Percentiles rank a stretch among this genome's conserved stretches.
These are phyloP conservation scores for Phytophthora citricola DNA, from an alignment of 352 stramenopile species.

Conservation along the genomic window DNA sequence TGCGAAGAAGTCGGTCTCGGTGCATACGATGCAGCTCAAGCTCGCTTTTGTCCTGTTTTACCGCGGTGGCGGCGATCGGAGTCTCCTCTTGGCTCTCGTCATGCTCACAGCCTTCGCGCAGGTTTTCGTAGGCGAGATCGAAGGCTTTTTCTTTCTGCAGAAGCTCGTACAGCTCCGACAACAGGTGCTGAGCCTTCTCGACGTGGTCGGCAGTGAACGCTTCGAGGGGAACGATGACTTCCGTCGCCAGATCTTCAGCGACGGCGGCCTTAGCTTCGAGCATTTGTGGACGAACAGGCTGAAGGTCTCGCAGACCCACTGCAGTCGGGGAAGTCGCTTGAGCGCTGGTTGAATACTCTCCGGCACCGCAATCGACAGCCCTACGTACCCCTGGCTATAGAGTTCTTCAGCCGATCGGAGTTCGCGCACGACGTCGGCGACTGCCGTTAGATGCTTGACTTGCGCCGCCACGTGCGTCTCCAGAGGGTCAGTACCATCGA, in stretches of 20 bases:
- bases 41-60: slow-evolving; percentile 1
- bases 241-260: slow-evolving; percentile 33
- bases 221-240: slow-evolving; percentile 44
- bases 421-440: slow-evolving; percentile 42
- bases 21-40: slow-evolving; percentile 14
- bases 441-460: slow-evolving; percentile 35
- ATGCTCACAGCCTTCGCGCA: slow-evolving; percentile 12
- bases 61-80: too few relatives aligned
- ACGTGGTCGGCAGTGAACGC: slow-evolving; percentile 44
- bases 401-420: slow-evolving; percentile 44
- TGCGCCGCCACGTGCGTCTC: slow-evolving; percentile 41
- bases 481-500: slow-evolving; percentile 30
- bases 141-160: slow-evolving; percentile 51
- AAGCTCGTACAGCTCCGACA: slow-evolving; percentile 51
- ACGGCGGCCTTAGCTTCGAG: slow-evolving; percentile 28
- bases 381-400: slow-evolving; percentile 39
- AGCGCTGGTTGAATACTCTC: slow-evolving; percentile 13
- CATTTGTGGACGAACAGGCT: slow-evolving; percentile 35
- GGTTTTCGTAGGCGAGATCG: slow-evolving; percentile 34
- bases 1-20: slow-evolving; percentile 24
- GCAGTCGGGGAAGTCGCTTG: slow-evolving; percentile 26
- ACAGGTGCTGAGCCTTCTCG: slow-evolving; percentile 46
- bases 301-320: slow-evolving; percentile 31
- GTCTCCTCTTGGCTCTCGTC: background rate
- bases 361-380: slow-evolving; percentile 31